These are phyloP conservation scores for Clarireedia hainanense DNA, from an alignment of 2,329 filamentous ascomycete genomes.

Conservation along the genomic window DNA sequence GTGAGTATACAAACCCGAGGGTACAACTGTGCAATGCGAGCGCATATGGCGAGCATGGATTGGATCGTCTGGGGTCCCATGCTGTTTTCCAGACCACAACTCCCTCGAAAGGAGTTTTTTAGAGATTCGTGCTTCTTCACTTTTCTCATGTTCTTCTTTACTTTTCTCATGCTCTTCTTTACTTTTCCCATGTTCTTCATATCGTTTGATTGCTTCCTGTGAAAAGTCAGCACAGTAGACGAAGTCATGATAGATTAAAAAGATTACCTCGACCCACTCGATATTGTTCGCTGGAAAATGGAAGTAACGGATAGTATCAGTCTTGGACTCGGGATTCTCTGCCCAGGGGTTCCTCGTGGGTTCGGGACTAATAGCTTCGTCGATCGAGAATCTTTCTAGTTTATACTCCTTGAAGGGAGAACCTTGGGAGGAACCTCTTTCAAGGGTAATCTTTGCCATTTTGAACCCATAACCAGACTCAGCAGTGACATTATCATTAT, in stretches of 20 bases:
- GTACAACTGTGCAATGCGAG: constrained; percentile 10
- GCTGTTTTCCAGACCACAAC: constrained; percentile 16
- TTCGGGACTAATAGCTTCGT: background rate
- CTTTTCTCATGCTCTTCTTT: background rate
- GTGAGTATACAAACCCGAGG: constrained; percentile 7
- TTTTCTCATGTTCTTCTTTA: background rate
- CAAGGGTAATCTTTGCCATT: constrained; percentile 6
- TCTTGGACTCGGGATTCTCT: background rate
- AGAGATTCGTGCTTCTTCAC: background rate
- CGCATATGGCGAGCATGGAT: constrained; percentile 20
- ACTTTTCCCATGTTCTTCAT: constrained; percentile 9
- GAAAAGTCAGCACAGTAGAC: background rate
- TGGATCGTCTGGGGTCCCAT: constrained; percentile 15
- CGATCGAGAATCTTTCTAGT: background rate
- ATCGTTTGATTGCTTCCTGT: constrained; percentile 12
- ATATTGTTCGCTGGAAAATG: constrained; percentile 21
- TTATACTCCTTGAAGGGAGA: background rate
- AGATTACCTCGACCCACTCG: constrained; percentile 16
- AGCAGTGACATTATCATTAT: background rate
- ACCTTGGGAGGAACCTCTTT: background rate
- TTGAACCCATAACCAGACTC: constrained; percentile 5
- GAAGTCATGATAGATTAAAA: background rate
- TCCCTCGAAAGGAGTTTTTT: constrained; percentile 15
- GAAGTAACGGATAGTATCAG: constrained; percentile 14
- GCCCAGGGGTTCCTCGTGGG: background rate